Percentiles rank a stretch among this genome's conserved stretches.
Evolutionary conservation across 257 asterid genomes (phyloP).

Genomic region (Osmanthus fragrans): DNA sequence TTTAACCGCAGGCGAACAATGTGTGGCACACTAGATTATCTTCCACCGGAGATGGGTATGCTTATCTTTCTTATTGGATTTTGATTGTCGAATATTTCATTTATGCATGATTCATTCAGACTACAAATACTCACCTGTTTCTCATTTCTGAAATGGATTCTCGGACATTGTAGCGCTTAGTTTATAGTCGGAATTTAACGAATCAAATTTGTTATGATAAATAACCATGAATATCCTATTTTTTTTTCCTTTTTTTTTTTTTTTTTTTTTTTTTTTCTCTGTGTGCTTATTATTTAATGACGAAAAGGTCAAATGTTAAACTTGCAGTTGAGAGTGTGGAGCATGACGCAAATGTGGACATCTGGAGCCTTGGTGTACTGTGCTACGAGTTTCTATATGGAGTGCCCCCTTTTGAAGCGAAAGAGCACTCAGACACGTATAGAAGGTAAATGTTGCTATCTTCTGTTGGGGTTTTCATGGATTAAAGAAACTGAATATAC

Average conservation of each 20-base stretch:
- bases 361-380: constrained; percentile 95
- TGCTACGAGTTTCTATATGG: constrained; percentile 97
- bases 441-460: constrained; percentile 52
- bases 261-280: too few relatives aligned
- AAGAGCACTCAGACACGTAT: constrained; percentile 92
- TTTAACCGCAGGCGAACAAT: constrained; percentile 91
- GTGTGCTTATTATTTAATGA: background rate
- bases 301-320: background rate
- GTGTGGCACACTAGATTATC: constrained; percentile 98
- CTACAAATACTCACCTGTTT: background rate
- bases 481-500: background rate
- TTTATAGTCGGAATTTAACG: background rate
- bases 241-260: too few relatives aligned
- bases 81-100: background rate
- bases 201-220: too few relatives aligned
- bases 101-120: background rate
- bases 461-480: background rate
- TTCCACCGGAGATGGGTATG: constrained; percentile 99
- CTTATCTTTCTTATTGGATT: constrained; percentile 2
- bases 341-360: constrained; percentile 93
- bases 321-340: constrained; percentile 88
- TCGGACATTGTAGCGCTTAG: background rate
- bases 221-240: background rate
- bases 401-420: constrained; percentile 92
- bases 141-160: background rate